These are phyloP conservation scores for Gracilaria vermiculophylla DNA, from an alignment of 23 red algal species.

Conservation along the genomic window DNA sequence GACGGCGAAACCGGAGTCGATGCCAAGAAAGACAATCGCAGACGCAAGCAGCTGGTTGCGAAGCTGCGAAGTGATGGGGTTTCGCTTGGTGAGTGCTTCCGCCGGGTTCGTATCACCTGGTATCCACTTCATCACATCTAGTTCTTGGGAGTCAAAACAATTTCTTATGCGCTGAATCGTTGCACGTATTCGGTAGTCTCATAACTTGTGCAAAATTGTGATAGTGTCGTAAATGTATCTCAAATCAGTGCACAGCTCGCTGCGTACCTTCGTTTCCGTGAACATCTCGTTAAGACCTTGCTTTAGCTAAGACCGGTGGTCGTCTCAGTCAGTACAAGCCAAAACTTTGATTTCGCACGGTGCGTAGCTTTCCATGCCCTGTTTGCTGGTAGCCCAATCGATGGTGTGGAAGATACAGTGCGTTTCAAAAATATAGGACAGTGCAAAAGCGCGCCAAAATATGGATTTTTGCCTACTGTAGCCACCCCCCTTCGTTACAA, in stretches of 20 bases:
- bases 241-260: conserved; percentile 8
- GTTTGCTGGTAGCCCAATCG: neutral
- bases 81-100: conserved; percentile 32
- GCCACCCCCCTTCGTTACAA: no score
- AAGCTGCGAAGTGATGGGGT: neutral
- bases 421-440: no score
- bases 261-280: neutral
- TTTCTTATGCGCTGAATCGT: conserved; percentile 5
- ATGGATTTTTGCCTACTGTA: no score
- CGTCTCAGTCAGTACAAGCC: neutral
- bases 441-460: no score
- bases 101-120: neutral
- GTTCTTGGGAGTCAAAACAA: conserved; percentile 20
- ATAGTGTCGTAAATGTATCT: neutral
- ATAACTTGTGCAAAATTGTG: neutral
- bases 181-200: neutral
- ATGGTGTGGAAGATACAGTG: neutral
- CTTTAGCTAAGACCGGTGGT: neutral
- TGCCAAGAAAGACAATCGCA: neutral
- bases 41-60: neutral
- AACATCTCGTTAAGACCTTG: neutral
- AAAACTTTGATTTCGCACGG: neutral
- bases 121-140: conserved; percentile 32
- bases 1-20: conserved; percentile 15
- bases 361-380: neutral